These are phyloP conservation scores for Bryoerythrophyllum caledonicum DNA, from an alignment of 225 moss, liverwort and hornwort genomes.

Conservation along the genomic window DNA sequence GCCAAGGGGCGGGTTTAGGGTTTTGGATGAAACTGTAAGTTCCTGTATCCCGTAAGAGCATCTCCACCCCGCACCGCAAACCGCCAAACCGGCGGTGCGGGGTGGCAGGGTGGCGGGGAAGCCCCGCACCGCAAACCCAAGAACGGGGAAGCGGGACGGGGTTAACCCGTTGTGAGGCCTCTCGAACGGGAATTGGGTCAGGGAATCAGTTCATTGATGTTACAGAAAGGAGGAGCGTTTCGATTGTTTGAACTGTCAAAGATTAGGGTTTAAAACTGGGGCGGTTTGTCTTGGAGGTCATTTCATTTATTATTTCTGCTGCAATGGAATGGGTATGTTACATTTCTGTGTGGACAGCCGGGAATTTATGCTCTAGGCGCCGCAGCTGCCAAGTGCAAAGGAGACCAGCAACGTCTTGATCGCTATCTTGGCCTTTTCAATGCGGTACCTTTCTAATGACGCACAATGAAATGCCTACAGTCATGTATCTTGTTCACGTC, in stretches of 20 bases:
- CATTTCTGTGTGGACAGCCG: constrained; percentile 37
- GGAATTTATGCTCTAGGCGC: constrained; percentile 81
- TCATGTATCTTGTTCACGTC: not conserved
- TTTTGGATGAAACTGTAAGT: too few species aligned
- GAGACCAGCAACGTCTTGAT: constrained; percentile 54
- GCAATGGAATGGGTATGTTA: constrained; percentile 63
- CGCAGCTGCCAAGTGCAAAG: constrained; percentile 69
- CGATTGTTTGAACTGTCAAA: too few species aligned
- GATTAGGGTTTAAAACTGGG: too few species aligned
- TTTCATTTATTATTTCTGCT: constrained; percentile 11
- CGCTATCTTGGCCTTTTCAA: constrained; percentile 62
- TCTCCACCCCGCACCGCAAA: too few species aligned
- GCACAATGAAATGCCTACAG: not conserved
- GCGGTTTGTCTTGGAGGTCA: not conserved
- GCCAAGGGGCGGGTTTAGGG: not conserved
- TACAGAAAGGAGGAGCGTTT: too few species aligned
- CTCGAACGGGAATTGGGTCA: too few species aligned
- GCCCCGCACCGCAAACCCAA: too few species aligned
- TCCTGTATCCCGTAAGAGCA: too few species aligned
- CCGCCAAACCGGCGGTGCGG: too few species aligned
- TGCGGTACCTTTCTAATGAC: constrained; percentile 47
- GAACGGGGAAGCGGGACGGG: too few species aligned
- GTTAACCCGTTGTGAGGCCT: too few species aligned
- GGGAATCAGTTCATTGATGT: not conserved
- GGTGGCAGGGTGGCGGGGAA: too few species aligned